Evolutionary conservation across 257 asterid species (phyloP).

Genomic region (Solanum commersonii): DNA sequence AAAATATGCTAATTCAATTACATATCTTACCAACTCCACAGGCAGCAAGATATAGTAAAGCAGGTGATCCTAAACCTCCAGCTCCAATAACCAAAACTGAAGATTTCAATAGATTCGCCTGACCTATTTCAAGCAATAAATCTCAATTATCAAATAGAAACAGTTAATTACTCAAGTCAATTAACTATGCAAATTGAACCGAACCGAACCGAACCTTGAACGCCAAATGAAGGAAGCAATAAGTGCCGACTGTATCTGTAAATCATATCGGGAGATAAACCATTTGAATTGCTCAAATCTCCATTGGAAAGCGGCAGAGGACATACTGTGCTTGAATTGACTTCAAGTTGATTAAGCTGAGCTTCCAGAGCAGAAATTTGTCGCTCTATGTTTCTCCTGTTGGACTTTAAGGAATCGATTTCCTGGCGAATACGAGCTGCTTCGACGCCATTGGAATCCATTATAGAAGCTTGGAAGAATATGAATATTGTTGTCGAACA

Average conservation of each 20-base stretch:
- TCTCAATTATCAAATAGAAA: neutral
- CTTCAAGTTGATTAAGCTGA: slow-evolving; percentile 27
- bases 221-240: slow-evolving; percentile 86
- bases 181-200: neutral
- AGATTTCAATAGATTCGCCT: slow-evolving; percentile 64
- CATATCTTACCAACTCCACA: slow-evolving; percentile 48
- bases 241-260: slow-evolving; percentile 92
- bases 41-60: slow-evolving; percentile 85
- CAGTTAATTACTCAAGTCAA: neutral
- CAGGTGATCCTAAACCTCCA: slow-evolving; percentile 96
- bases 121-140: slow-evolving; percentile 33
- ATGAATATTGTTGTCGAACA: neutral
- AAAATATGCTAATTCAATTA: neutral
- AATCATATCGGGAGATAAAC: slow-evolving; percentile 60
- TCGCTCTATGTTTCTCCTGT: slow-evolving; percentile 31
- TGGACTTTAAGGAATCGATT: slow-evolving; percentile 35
- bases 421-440: slow-evolving; percentile 47
- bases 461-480: neutral
- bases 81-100: slow-evolving; percentile 94
- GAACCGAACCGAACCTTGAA: slow-evolving; percentile 16
- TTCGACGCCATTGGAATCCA: slow-evolving; percentile 36
- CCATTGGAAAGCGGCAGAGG: neutral
- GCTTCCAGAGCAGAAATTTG: slow-evolving; percentile 58
- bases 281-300: slow-evolving; percentile 6
- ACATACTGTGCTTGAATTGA: slow-evolving; percentile 8